phyloP scores from a whole-genome alignment of 2,329 filamentous ascomycete genomes.

The Colletotrichum somersetense region DNA sequence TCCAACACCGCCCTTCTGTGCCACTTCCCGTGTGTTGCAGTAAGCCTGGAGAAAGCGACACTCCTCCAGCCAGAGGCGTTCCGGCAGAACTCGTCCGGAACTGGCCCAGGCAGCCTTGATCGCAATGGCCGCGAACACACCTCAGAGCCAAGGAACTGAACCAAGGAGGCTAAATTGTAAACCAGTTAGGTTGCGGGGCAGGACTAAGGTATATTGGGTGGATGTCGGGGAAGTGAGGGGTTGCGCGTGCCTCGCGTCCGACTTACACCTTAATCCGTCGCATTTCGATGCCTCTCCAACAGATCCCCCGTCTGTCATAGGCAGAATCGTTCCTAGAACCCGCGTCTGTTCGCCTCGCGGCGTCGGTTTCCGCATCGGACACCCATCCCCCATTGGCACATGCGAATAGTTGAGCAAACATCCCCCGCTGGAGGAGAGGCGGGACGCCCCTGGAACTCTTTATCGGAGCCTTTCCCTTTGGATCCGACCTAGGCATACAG shows the following conservation, averaged over 20 bases:
- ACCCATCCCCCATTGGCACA: constrained; percentile 27
- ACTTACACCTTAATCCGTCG: constrained; percentile 36
- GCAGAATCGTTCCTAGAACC: constrained; percentile 8
- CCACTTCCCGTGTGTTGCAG: constrained; percentile 9
- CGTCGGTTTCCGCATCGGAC: constrained; percentile 14
- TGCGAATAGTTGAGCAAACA: constrained; percentile 24
- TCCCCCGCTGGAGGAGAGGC: background rate
- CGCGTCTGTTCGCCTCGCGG: constrained; percentile 11
- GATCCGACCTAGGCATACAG: constrained; percentile 16
- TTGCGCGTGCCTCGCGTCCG: constrained; percentile 25
- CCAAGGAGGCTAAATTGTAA: background rate
- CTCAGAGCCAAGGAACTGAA: constrained; percentile 8
- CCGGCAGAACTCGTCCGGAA: constrained; percentile 25
- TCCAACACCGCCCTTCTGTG: background rate
- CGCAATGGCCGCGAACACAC: constrained; percentile 25
- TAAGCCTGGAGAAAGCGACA: background rate
- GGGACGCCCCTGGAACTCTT: constrained; percentile 10
- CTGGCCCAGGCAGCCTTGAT: constrained; percentile 13
- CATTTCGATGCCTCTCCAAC: constrained; percentile 32
- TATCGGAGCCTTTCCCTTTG: constrained; percentile 5
- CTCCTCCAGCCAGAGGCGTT: constrained; percentile 18
- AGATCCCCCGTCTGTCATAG: constrained; percentile 24
- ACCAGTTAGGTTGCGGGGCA: constrained; percentile 31
- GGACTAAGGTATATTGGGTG: constrained; percentile 46
- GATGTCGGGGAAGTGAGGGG: constrained; percentile 51